Base-by-base conservation (phyloP, 2,329 filamentous ascomycete species). In the Penicillium expansum region DNA sequence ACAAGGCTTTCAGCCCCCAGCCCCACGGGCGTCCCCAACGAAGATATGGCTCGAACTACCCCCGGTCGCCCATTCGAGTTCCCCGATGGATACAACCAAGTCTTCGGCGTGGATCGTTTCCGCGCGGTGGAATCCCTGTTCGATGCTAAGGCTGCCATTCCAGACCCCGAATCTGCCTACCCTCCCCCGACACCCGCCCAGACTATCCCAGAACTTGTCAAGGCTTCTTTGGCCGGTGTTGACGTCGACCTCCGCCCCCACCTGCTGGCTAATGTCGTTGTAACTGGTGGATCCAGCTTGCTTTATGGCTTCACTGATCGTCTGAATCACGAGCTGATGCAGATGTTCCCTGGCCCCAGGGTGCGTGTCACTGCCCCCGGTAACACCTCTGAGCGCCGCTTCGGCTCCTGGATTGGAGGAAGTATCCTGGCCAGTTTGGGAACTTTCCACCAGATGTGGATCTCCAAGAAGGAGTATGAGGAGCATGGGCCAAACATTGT, bases 371-470 rank as follows among this genome's bases (percentile, higher is more conserved):
- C 94, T 66, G 91, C 94, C 0, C 88, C 92, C 0, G 91, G 91
- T 18, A 86, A 93, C 67, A 90, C 90, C 0, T 90, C 88, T 37
- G 95, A 99, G 81, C 81, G 95, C 52, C 89, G 92, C 63, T 97
- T 96, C 74, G 92, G 91, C 22, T 87, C 90, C 48, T 99, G 94
- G 93, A 92, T 99, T 65, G 94, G 95, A 45, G 94, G 94, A 44
- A 97, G 92, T 76, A 97, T 99, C 67, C 80, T 99, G 65, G 92
- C 91, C 7, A 97, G 92, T 75, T 76, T 99, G 77, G 95, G 95
- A 10, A 96, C 92, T 14, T 99, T 99, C 78, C 94, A 99, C 79
- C 94, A 99, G 80, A 93, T 99, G 89, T 99, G 94, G 94, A 95
- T 99, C 67, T 93, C 89, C 24, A 91, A 87, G 76, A 96, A 96